Percentiles rank a stretch among this genome's conserved stretches.
Conservation (phyloP, 2,329 filamentous ascomycete species). For the Alternaria atra region DNA sequence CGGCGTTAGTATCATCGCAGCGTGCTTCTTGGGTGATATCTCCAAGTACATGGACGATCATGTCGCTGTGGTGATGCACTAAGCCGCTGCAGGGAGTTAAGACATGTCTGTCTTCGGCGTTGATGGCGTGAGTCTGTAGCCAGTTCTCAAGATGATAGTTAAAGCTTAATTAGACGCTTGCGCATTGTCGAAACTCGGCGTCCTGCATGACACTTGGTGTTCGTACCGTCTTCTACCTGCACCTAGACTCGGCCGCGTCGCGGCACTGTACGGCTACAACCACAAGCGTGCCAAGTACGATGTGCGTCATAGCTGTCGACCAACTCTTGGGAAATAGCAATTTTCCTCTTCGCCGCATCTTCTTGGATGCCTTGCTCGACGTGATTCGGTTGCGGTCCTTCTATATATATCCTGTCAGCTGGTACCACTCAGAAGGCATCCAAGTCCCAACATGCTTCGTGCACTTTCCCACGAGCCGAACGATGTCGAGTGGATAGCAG, state of each 20-base stretch:
- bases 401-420: too few relatives aligned
- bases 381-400: background rate
- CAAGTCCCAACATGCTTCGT: background rate
- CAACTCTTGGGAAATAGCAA: background rate
- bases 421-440: too few relatives aligned
- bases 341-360: background rate
- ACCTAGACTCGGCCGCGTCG: background rate
- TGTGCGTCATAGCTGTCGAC: background rate
- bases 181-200: background rate
- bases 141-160: background rate
- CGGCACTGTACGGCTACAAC: background rate
- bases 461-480: background rate
- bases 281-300: background rate
- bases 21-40: slow-evolving; percentile 68
- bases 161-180: background rate
- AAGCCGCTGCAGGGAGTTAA: background rate
- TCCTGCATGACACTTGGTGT: background rate
- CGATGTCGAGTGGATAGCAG: slow-evolving; percentile 1
- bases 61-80: slow-evolving; percentile 30
- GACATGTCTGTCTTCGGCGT: background rate
- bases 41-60: slow-evolving; percentile 43
- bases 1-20: slow-evolving; percentile 63
- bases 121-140: background rate
- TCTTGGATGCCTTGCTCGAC: background rate
- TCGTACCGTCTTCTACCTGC: background rate